These are phyloP conservation scores for Bryoglossum gracile DNA, from an alignment of 495 filamentous ascomycete species.

Conservation along the genomic window DNA sequence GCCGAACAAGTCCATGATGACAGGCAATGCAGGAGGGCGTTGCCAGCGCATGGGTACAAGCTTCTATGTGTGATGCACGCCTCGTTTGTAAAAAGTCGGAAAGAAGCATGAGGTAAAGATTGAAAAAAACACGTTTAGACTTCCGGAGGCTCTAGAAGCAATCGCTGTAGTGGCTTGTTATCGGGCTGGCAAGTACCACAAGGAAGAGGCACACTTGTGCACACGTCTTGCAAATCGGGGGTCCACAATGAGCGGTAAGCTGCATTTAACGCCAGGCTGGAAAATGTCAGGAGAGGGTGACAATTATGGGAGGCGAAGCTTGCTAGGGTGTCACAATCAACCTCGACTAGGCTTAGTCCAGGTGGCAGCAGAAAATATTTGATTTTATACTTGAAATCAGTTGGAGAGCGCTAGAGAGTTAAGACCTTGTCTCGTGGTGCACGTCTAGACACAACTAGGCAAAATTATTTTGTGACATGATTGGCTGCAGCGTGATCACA, in stretches of 20 bases:
- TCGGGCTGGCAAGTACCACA: slow-evolving; percentile 1
- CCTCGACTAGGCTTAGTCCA: slow-evolving; percentile 19
- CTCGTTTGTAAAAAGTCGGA: slow-evolving; percentile 22
- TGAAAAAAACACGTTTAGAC: slow-evolving; percentile 1
- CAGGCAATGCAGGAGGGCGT: slow-evolving; percentile 21
- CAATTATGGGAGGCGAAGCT: background rate
- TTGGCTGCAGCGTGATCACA: background rate
- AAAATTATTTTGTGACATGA: too few relatives aligned
- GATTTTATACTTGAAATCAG: too few relatives aligned
- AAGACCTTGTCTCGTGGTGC: too few relatives aligned
- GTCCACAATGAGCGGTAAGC: slow-evolving; percentile 5
- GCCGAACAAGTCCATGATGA: slow-evolving; percentile 15
- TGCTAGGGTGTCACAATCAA: slow-evolving; percentile 13
- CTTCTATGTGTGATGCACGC: slow-evolving; percentile 20
- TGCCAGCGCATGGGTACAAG: slow-evolving; percentile 26
- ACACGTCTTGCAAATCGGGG: too few relatives aligned
- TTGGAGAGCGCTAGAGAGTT: too few relatives aligned
- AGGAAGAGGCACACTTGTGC: too few relatives aligned
- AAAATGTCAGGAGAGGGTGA: slow-evolving; percentile 8
- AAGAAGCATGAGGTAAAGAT: slow-evolving; percentile 11
- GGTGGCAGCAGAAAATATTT: too few relatives aligned
- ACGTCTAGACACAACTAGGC: too few relatives aligned
- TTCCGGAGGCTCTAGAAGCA: slow-evolving; percentile 15
- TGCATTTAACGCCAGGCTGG: slow-evolving; percentile 16
- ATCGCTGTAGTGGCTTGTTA: slow-evolving; percentile 12